Evolutionary conservation across 331 rosid species (phyloP).

Genomic region (Quercus lobata): DNA sequence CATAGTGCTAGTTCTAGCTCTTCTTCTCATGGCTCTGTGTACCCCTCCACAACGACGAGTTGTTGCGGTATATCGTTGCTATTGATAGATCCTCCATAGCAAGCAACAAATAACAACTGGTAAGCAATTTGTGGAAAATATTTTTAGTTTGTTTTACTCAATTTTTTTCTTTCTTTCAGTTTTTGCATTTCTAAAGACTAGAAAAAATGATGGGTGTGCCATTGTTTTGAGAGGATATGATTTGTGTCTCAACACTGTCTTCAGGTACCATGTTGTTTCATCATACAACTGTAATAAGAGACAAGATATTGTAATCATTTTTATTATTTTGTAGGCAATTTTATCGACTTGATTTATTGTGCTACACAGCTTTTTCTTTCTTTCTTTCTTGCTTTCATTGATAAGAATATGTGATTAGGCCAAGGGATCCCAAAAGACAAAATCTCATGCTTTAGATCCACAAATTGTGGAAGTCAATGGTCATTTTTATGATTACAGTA

Average conservation of each 20-base stretch:
- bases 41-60: constrained; percentile 3
- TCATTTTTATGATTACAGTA: background rate
- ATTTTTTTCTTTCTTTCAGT: no score
- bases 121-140: background rate
- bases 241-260: background rate
- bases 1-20: constrained; percentile 24
- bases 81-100: background rate
- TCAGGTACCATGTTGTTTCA: background rate
- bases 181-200: background rate
- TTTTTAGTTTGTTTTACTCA: no score
- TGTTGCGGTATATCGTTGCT: background rate
- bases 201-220: background rate
- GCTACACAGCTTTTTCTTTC: background rate
- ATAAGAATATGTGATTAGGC: background rate
- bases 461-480: background rate
- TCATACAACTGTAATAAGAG: background rate
- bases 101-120: background rate
- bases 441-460: background rate
- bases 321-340: background rate
- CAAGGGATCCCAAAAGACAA: background rate
- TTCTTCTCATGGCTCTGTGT: constrained; percentile 10
- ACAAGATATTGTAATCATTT: background rate
- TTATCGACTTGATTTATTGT: background rate
- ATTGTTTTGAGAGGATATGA: background rate
- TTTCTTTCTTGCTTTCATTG: background rate